Base-by-base conservation (phyloP, 495 filamentous ascomycete species). In the Aspergillus nanangensis region DNA sequence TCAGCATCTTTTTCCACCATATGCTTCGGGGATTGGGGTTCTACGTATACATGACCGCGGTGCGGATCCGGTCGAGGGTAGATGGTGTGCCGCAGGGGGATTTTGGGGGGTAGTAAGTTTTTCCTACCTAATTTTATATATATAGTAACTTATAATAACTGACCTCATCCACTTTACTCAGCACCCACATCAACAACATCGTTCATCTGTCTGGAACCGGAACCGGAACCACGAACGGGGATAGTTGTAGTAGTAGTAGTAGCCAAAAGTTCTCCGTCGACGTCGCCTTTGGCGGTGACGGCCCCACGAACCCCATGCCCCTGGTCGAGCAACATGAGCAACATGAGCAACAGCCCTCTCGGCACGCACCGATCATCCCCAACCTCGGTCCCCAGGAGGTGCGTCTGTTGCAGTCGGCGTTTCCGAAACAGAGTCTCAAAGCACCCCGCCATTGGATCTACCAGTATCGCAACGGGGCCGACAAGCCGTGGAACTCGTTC, bases 151-250 rank as follows among this genome's bases (percentile, higher is more conserved):
- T n/a, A n/a, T n/a, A n/a, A n/a, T n/a, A n/a, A n/a, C n/a, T n/a
- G n/a, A n/a, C n/a, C n/a, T n/a, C n/a, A n/a, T n/a, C n/a, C n/a
- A n/a, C 15, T 13, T 14, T 32, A 8, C 17, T 33, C 35, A 83
- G 82, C 79, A 70, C 65, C 15, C 87, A 92, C 59, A 84, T 87
- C 61, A 73, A 85, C 24, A 87, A 82, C 58, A 74, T 92, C 24
- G 75, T 89, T 27, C 72, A 67, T 8, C 69, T 90, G 5, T 50
- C 61, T 17, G 53, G n/a, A n/a, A n/a, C n/a, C n/a, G n/a, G n/a
- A n/a, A n/a, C n/a, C n/a, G n/a, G n/a, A n/a, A n/a, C n/a, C n/a
- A n/a, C n/a, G n/a, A n/a, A n/a, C n/a, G n/a, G n/a, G n/a, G n/a
- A n/a, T n/a, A n/a, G n/a, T n/a, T n/a, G n/a, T n/a, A n/a, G n/a